Percentiles rank a stretch among this genome's conserved stretches.
Evolutionary conservation across 164 flowering plant species (phyloP).

Genomic region (Umbellularia californica): DNA sequence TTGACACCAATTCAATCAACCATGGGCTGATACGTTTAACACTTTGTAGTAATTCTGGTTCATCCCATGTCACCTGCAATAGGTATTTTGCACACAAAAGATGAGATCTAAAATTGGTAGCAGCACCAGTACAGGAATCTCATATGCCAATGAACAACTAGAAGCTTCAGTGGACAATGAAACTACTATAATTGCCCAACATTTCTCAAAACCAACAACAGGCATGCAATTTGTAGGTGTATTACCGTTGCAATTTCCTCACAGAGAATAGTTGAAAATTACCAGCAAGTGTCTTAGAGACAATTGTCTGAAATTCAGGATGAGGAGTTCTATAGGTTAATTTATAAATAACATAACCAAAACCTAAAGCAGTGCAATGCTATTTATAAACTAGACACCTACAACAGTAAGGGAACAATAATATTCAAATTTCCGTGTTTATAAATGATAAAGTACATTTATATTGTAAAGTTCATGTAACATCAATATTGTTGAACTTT

Average conservation of each 20-base stretch:
- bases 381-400: too few relatives aligned
- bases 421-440: too few relatives aligned
- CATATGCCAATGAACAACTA: background rate
- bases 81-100: background rate
- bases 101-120: background rate
- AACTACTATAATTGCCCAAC: background rate
- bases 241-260: background rate
- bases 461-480: too few relatives aligned
- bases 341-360: background rate
- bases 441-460: too few relatives aligned
- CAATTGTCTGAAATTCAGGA: background rate
- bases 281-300: background rate
- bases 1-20: conserved; percentile 90
- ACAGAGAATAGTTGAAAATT: background rate
- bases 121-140: background rate
- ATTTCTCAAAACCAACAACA: background rate
- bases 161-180: background rate
- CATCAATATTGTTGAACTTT: too few relatives aligned
- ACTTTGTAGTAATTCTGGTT: conserved; percentile 86
- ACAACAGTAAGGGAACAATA: too few relatives aligned
- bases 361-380: too few relatives aligned
- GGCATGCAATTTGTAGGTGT: background rate
- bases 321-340: background rate
- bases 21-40: conserved; percentile 94
- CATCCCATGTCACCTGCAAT: conserved; percentile 93